Conservation (phyloP, 257 asterid genomes). For the Przewalskia tangutica region DNA sequence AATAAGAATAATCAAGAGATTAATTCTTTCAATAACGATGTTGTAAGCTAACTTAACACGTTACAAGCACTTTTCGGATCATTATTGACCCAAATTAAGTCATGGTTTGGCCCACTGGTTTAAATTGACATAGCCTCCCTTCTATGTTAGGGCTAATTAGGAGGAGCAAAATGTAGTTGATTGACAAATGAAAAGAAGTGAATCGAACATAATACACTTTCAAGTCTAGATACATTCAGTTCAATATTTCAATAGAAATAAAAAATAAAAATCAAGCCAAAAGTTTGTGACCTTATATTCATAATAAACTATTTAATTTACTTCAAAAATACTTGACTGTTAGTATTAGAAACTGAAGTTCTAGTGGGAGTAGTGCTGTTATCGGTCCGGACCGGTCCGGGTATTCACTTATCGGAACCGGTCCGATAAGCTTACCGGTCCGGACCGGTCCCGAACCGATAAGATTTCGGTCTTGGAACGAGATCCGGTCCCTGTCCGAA, state of each 20-base stretch:
- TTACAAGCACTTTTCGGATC: background rate
- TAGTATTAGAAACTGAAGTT: background rate
- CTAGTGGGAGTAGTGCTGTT: no score
- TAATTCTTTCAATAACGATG: no score
- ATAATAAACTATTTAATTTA: no score
- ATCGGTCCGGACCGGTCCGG: no score
- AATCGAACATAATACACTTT: background rate
- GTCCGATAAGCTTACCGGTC: no score
- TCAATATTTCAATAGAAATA: background rate
- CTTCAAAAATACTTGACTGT: background rate
- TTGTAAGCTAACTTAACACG: background rate
- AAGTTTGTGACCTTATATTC: background rate
- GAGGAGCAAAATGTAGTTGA: background rate
- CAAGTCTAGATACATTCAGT: background rate
- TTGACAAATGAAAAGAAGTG: background rate
- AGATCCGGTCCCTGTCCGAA: no score
- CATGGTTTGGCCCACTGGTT: background rate
- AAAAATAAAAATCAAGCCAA: background rate
- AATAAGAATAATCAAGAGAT: no score
- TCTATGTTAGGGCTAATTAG: background rate
- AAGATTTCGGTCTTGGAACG: no score
- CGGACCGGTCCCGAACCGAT: no score
- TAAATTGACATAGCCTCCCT: background rate
- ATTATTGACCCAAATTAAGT: background rate
- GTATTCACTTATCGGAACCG: no score